phyloP scores from a whole-genome alignment of 805 yeast species.

The Kurtzmaniella fragi region DNA sequence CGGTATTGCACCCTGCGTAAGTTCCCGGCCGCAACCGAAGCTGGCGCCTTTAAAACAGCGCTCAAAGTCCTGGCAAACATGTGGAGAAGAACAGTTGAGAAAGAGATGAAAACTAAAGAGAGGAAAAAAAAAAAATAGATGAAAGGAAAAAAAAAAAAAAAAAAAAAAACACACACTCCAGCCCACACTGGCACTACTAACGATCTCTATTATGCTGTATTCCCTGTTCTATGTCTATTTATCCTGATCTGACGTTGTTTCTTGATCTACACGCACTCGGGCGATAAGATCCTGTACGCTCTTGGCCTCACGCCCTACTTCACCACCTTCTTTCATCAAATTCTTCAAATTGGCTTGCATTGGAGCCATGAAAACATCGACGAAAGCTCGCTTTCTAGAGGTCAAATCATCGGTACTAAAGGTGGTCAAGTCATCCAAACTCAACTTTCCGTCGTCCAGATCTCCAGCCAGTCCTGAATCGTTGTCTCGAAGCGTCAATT shows the following conservation, averaged over 20 bases:
- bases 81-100: slow-evolving; percentile 1
- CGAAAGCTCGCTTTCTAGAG: slow-evolving; percentile 49
- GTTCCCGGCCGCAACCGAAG: not conserved
- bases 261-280: not conserved
- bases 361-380: slow-evolving; percentile 47
- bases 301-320: slow-evolving; percentile 50
- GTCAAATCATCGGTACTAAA: slow-evolving; percentile 56
- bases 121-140: too few relatives aligned
- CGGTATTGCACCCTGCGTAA: not conserved
- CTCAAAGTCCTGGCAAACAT: slow-evolving; percentile 1
- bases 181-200: too few relatives aligned
- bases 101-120: too few relatives aligned
- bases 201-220: too few relatives aligned
- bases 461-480: slow-evolving; percentile 7
- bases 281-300: slow-evolving; percentile 15
- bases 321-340: slow-evolving; percentile 67
- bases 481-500: slow-evolving; percentile 12
- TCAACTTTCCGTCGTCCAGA: slow-evolving; percentile 18
- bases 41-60: not conserved
- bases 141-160: too few relatives aligned
- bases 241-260: too few relatives aligned
- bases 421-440: slow-evolving; percentile 36
- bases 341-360: slow-evolving; percentile 46
- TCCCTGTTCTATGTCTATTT: too few relatives aligned
- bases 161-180: too few relatives aligned